Conservation (phyloP, 441 rosid species). For the Syzygium malaccense region DNA sequence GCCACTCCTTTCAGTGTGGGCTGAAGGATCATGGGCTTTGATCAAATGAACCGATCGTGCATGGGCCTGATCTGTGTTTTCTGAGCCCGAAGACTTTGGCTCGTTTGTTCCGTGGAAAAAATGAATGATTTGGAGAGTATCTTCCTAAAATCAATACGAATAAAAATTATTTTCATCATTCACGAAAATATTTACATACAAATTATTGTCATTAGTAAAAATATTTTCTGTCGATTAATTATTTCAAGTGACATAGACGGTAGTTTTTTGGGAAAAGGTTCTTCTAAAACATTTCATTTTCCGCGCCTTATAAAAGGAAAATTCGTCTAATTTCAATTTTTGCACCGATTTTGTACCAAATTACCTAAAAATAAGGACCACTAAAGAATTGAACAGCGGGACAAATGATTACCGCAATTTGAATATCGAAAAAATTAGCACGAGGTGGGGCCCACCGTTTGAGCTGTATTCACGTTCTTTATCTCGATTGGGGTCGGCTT, state of each 20-base stretch:
- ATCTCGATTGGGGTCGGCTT: not conserved
- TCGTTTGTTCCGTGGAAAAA: rapidly evolving
- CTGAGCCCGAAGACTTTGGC: not conserved
- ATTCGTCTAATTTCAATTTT: too few species aligned
- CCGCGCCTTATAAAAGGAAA: too few species aligned
- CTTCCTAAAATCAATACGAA: not conserved
- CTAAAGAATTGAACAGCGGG: too few species aligned
- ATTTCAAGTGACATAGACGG: not conserved
- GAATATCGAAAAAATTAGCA: not conserved
- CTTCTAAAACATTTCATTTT: too few species aligned
- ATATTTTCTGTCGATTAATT: rapidly evolving
- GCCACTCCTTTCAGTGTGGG: not conserved
- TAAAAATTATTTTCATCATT: rapidly evolving
- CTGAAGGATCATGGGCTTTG: not conserved
- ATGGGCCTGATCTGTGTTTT: not conserved
- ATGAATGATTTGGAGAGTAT: not conserved
- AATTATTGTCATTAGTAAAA: rapidly evolving
- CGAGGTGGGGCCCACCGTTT: not conserved
- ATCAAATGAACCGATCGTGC: not conserved
- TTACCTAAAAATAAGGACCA: too few species aligned
- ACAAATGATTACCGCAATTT: too few species aligned
- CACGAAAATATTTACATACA: not conserved
- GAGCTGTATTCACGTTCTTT: not conserved
- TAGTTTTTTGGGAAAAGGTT: too few species aligned
- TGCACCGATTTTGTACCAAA: too few species aligned